These are phyloP conservation scores for Ulvella scutata DNA, from an alignment of 139 green algal genomes.

Conservation along the genomic window DNA sequence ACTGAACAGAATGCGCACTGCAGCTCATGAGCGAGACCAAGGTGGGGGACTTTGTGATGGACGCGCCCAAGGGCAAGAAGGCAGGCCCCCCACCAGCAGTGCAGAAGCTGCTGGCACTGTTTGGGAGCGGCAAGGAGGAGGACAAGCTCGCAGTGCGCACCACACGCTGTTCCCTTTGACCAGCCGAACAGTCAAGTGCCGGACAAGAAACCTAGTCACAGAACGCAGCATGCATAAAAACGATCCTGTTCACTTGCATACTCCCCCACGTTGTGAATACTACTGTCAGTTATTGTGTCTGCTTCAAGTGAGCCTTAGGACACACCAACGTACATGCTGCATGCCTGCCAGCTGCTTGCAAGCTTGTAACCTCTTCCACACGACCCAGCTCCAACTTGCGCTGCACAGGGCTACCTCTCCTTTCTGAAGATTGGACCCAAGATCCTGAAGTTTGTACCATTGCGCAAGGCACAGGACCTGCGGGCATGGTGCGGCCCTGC, in stretches of 20 bases:
- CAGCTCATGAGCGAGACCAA: constrained; percentile 86
- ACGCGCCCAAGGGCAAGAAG: constrained; percentile 21
- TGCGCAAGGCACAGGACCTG: constrained; percentile 76
- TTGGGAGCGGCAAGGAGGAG: constrained; percentile 80
- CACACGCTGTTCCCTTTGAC: no score
- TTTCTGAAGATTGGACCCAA: constrained; percentile 91
- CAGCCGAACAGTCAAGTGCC: no score
- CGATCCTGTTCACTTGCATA: no score
- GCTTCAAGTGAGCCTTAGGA: no score
- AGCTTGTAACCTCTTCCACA: not conserved
- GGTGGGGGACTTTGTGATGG: constrained; percentile 38
- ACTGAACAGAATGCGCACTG: no score
- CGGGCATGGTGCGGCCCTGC: constrained; percentile 56
- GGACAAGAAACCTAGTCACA: no score
- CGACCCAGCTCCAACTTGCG: not conserved
- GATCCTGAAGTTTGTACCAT: constrained; percentile 88
- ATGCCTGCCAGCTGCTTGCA: no score
- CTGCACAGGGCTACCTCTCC: constrained; percentile 48
- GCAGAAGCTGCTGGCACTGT: constrained; percentile 80
- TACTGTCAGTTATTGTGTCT: no score
- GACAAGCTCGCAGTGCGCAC: constrained; percentile 48
- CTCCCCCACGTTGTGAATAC: no score
- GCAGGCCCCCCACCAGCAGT: constrained; percentile 79
- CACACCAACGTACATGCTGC: no score
- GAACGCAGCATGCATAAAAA: no score